Conservation (phyloP, 768 basidiomycete genomes). For the Ephemerocybe angulata region DNA sequence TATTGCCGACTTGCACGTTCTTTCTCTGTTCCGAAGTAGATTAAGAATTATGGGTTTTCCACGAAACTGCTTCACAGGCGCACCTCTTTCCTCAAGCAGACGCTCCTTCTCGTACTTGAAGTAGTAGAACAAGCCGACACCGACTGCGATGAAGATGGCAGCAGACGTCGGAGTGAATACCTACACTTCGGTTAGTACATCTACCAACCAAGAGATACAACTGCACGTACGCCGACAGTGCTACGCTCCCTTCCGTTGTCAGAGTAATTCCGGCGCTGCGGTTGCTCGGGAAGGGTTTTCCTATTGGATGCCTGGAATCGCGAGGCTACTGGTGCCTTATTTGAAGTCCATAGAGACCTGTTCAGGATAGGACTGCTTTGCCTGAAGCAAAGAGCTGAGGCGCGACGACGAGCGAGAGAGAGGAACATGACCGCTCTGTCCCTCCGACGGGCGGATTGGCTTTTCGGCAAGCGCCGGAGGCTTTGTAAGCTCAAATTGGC, state of each 20-base stretch:
- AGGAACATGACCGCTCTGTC: neutral
- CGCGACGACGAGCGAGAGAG: constrained; percentile 2
- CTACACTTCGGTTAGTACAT: constrained; percentile 35
- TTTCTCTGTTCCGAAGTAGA: constrained; percentile 46
- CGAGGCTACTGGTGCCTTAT: neutral
- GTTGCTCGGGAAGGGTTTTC: neutral
- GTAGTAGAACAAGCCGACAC: constrained; percentile 80
- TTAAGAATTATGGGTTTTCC: neutral
- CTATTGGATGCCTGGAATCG: neutral
- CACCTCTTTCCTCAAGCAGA: constrained; percentile 73
- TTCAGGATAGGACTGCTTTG: neutral
- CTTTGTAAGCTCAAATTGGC: constrained; percentile 2
- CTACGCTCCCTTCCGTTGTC: constrained; percentile 27
- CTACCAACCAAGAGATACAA: constrained; percentile 3
- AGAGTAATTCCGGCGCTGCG: constrained; percentile 23
- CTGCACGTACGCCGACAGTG: constrained; percentile 28
- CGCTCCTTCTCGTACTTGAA: constrained; percentile 85
- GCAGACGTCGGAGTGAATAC: constrained; percentile 91
- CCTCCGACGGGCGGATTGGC: neutral
- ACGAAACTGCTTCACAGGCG: constrained; percentile 17
- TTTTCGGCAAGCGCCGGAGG: neutral
- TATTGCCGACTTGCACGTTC: constrained; percentile 70
- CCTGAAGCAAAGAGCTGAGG: neutral
- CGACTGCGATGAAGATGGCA: constrained; percentile 77
- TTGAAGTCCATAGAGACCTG: constrained; percentile 3